Base-by-base conservation (phyloP, 768 basidiomycete species). In the Tephrocybe sp. region DNA sequence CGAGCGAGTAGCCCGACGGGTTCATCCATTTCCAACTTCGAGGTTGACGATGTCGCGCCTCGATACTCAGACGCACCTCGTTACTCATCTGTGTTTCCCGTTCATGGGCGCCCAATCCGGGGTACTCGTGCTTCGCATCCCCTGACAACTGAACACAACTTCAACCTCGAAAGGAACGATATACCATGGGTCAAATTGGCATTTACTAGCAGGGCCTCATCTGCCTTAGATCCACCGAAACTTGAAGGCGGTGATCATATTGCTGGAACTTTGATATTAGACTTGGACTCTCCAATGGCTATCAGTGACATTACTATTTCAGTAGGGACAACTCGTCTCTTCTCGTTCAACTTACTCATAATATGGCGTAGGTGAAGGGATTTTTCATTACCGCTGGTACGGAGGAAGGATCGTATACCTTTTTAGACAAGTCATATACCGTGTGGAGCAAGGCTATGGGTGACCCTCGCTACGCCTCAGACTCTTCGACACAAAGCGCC, bases 391-490 rank as follows among this genome's bases (percentile, higher is more conserved):
- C 66, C 3, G 65, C 59, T 25, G 59, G 60, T 12, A 66, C 57
- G 18, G 61, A 63, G 20, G 64, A 61, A 30, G 66, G 65, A 17
- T 60, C 62, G 18, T 56, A 57, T 26, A 65, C 63, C 11, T 70
- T 72, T 53, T 57, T 71, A 12, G 59, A 68, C 18, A 58, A 67
- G 14, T 53, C 64, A 4, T 40, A 64, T 28, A 60, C 58, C 7
- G 50, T 66, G 17, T 74, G 72, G 67, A 64, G 65, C 15, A 71
- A 70, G 38, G 56, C 61, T 12, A 45, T 61, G 24, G 68, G 67
- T 3, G 65, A 70, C 33, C 69, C 70, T 25, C 64, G 65, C 10
- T 45, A 60, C 3, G 52, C 59, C 14, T n/a, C n/a, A n/a, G n/a
- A n/a, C n/a, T 55, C 55, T 17, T 55, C 37, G 43, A 48, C 53